Percentiles rank a stretch among this genome's conserved stretches.
Evolutionary conservation across 2,329 filamentous ascomycete species (phyloP).

Genomic region (Monilinia fructigena): DNA sequence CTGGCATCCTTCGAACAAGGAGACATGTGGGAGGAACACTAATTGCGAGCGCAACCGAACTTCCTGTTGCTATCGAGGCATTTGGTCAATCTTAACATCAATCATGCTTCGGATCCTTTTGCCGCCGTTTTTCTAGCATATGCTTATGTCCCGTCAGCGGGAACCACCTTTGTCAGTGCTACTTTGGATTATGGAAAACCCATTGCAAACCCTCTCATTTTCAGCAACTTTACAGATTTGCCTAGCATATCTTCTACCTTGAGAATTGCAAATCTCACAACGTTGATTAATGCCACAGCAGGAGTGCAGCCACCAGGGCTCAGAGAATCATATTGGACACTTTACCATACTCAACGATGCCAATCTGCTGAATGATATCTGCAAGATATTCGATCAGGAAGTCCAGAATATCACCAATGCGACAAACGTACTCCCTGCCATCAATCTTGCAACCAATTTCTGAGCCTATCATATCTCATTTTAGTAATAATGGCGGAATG

Average conservation of each 20-base stretch:
- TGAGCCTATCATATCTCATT: constrained; percentile 28
- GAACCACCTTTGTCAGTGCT: not conserved
- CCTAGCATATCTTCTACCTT: constrained; percentile 13
- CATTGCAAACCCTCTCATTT: constrained; percentile 25
- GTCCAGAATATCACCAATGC: constrained; percentile 22
- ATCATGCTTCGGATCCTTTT: constrained; percentile 15
- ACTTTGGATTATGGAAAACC: constrained; percentile 17
- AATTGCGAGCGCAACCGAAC: not conserved
- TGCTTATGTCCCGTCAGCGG: not conserved
- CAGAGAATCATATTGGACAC: constrained; percentile 12
- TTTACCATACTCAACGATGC: constrained; percentile 14
- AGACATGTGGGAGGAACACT: constrained; percentile 26
- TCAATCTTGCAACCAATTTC: constrained; percentile 33
- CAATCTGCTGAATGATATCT: constrained; percentile 25
- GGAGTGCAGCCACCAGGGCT: constrained; percentile 5
- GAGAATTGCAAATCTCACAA: constrained; percentile 24
- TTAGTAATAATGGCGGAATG: constrained; percentile 32
- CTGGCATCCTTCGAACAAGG: constrained; percentile 42
- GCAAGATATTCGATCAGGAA: constrained; percentile 30
- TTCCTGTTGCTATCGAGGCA: not conserved
- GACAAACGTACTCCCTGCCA: constrained; percentile 25
- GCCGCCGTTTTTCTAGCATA: constrained; percentile 8
- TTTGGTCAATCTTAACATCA: constrained; percentile 15
- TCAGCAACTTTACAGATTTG: constrained; percentile 27
- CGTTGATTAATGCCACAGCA: constrained; percentile 26